These are phyloP conservation scores for Priceomyces melissophilus DNA, from an alignment of 805 yeast species.

Conservation along the genomic window DNA sequence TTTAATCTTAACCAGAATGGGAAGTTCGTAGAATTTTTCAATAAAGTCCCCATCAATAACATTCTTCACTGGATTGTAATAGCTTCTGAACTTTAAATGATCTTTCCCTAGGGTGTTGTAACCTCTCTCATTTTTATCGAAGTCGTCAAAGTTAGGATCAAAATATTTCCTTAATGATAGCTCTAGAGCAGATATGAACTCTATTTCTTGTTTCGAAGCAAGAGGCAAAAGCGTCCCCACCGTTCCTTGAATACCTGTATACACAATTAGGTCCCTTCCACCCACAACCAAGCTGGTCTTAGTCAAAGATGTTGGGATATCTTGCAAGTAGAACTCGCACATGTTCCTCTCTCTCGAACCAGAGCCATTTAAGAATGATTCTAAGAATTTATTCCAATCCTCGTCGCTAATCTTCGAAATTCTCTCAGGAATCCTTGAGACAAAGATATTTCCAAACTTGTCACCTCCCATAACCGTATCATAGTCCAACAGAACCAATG, in stretches of 20 bases:
- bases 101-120: constrained; percentile 59
- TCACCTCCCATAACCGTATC: constrained; percentile 83
- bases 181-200: constrained; percentile 56
- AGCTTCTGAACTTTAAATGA: constrained; percentile 66
- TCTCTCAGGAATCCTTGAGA: constrained; percentile 57
- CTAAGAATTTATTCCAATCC: constrained; percentile 40
- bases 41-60: constrained; percentile 88
- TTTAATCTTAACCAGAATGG: constrained; percentile 28
- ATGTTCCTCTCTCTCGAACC: constrained; percentile 47
- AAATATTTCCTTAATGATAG: constrained; percentile 32
- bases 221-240: constrained; percentile 74
- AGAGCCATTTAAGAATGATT: constrained; percentile 44
- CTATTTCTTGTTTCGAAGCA: constrained; percentile 56
- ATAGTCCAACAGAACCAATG: constrained; percentile 60
- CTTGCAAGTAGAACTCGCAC: constrained; percentile 65
- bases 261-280: constrained; percentile 62
- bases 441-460: constrained; percentile 75
- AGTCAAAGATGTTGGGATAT: constrained; percentile 62
- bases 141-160: constrained; percentile 22
- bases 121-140: constrained; percentile 21
- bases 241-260: constrained; percentile 78
- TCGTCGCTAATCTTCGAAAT: constrained; percentile 48
- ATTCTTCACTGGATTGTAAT: constrained; percentile 73
- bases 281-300: constrained; percentile 54
- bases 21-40: constrained; percentile 49